Evolutionary conservation across 192 early-diverging fungal species (phyloP), one percentile per base, ranked within the genome.

Genomic region (Gaertneriomyces semiglobifer): DNA sequence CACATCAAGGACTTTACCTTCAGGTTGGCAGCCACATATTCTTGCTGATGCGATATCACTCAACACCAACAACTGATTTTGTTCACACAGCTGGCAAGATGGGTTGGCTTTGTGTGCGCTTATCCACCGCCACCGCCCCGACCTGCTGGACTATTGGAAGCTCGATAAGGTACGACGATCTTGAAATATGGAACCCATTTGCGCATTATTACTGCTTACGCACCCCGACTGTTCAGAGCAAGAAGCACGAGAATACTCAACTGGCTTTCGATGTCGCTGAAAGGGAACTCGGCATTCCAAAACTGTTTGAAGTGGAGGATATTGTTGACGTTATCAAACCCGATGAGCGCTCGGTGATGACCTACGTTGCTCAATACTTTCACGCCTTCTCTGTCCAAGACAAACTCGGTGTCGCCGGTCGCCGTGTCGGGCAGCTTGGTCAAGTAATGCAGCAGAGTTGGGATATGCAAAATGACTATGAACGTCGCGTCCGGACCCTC

Each of bases 311-410:
- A 74, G 94, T 97, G 3, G 94, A 98, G 69, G 96, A 98, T 77
- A 83, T 98, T 18, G 92, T 93, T 60, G 96, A 97, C 74, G 88
- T 90, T 18, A 71, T 80, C 60, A 96, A 94, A 80, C 94, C 94
- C 25, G 96, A 98, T 78, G 94, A 98, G 66, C 83, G 90, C 33
- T 98, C 96, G 7, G 86, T 98, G 14, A 98, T 97, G 93, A 97
- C 96, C 40, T 98, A 98, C 60, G 93, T 96, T 16, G 94, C 96
- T 10, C 90, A 96, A 77, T 98, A 96, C 72, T 98, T 95, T 84
- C 96, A 98, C 68, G 96, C 96, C 7, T 96, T 98, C 59, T 94
- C 93, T 14, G 86, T 88, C 41, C 79, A 94, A 77, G 89, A 90
- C 55, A 92, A 89, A 69, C 85, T 93, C 7, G 95, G 92, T 65